Base-by-base conservation (phyloP, 148 eudicot genomes). In the Vaccinium macrocarpon region DNA sequence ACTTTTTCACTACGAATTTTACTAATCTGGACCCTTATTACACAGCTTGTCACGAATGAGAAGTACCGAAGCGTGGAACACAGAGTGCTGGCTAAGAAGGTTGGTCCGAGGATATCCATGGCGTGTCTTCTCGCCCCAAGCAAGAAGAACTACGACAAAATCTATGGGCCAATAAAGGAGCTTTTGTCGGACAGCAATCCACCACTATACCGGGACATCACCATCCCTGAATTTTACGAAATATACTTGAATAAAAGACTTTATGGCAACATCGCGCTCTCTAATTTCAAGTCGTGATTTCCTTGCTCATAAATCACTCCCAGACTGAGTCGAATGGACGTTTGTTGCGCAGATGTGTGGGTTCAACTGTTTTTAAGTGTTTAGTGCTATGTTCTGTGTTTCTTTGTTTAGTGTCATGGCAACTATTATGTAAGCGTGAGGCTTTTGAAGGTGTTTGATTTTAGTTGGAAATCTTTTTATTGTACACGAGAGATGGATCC, bases 61-160 rank as follows among this genome's bases (percentile, higher is more conserved):
- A 91, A 89, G 89, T 90, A 91, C 85, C 90, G 76, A 87, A 93
- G 94, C 18, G 98, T 91, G 72, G 94, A 93, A 83, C 95, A 93
- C 73, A 88, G 94, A 81, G 98, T 94, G 52, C 83, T 87, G 74
- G 89, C 90, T 15, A 64, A 84, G 51, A 32, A 23, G 70, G 70
- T 62, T 62, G 70, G 70, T 21, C 70, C 70, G 12, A 62, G 70
- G 29, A 21, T 62, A 62, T 62, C 70, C 0, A 23, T 23, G 70
- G 70, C 70, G 14, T 62, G 70, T 23, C 29, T 62, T 10, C 70
- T 62, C 70, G 10, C 29, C 29, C 70, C 70, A 9, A 62, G 70
- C 21, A 23, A 1, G 29, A 62, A 62, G 32, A 62, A 62, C 70
- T 8, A 62, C 27, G 8, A n/a, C 70, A 62, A 62, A 62, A n/a